A percentile compares a stretch with the other conserved stretches of the same genome.
phyloP scores from a whole-genome alignment of 1,139 yeast species.

The Yamadazyma buinensis region DNA sequence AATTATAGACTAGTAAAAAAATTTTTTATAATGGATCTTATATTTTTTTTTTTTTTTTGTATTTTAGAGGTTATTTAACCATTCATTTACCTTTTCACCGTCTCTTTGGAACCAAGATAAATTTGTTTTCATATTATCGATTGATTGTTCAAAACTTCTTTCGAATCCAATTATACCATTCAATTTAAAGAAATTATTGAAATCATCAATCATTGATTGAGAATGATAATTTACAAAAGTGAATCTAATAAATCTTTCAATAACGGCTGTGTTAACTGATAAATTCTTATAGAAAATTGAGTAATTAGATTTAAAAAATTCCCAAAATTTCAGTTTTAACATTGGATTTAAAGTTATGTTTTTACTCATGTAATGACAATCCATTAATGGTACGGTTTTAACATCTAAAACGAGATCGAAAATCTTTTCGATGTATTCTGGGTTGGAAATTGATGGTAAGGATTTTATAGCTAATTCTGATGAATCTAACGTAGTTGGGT shows the following conservation, averaged over 20 bases:
- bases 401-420: constrained; percentile 39
- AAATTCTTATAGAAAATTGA: constrained; percentile 41
- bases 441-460: constrained; percentile 52
- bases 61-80: constrained; percentile 15
- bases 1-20: too few relatives aligned
- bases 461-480: constrained; percentile 63
- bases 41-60: not conserved
- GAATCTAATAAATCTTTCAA: constrained; percentile 60
- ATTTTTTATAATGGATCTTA: not conserved
- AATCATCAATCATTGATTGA: constrained; percentile 37
- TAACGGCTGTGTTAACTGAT: constrained; percentile 55
- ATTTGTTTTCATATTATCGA: constrained; percentile 50
- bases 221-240: constrained; percentile 49
- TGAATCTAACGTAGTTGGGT: constrained; percentile 64
- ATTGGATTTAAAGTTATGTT: constrained; percentile 49
- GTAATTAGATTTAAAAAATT: constrained; percentile 54
- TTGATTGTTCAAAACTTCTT: constrained; percentile 52
- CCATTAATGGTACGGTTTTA: constrained; percentile 61
- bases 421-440: constrained; percentile 32
- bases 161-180: constrained; percentile 61
- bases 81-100: constrained; percentile 20
- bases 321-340: constrained; percentile 52
- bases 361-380: constrained; percentile 55
- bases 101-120: constrained; percentile 46
- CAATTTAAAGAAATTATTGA: constrained; percentile 47